A percentile compares a stretch with the other conserved stretches of the same genome.
Evolutionary conservation across 495 filamentous ascomycete species (phyloP).

Genomic region (Aspergillus steynii): DNA sequence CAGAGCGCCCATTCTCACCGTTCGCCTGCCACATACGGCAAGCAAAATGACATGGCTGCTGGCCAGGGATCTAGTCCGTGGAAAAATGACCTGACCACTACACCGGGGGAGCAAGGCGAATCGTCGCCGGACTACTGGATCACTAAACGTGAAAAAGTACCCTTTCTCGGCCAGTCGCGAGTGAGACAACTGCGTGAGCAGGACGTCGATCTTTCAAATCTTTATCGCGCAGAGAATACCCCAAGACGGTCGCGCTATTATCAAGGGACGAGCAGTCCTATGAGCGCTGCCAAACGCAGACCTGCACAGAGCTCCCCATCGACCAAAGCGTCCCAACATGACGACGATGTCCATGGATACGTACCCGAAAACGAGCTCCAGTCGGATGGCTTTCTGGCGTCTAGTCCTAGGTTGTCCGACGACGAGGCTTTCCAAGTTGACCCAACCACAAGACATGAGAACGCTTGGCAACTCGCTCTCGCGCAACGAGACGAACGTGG

Average conservation of each 20-base stretch:
- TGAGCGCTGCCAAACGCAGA: conserved; percentile 22
- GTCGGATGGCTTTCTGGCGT: conserved; percentile 18
- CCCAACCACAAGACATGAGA: conserved; percentile 25
- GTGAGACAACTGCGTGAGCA: conserved; percentile 40
- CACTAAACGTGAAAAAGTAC: conserved; percentile 28
- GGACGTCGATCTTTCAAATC: conserved; percentile 39
- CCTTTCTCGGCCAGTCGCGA: conserved; percentile 35
- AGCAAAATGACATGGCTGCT: conserved; percentile 14
- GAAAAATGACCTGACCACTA: conserved; percentile 15
- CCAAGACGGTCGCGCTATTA: conserved; percentile 46
- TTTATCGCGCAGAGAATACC: conserved; percentile 38
- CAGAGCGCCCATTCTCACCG: conserved; percentile 31
- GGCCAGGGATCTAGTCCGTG: conserved; percentile 16
- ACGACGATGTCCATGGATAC: conserved; percentile 9
- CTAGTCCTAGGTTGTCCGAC: conserved; percentile 28
- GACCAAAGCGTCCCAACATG: conserved; percentile 8
- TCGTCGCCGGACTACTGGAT: conserved; percentile 37
- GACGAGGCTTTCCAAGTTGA: conserved; percentile 28
- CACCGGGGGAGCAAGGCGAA: conserved; percentile 13
- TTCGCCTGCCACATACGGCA: conserved; percentile 12
- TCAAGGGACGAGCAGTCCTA: conserved; percentile 40
- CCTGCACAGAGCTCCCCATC: conserved; percentile 19
- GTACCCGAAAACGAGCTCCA: conserved; percentile 10
- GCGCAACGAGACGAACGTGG: conserved; percentile 15
- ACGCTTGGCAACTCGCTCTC: conserved; percentile 15